Base-by-base conservation (phyloP, 2,329 filamentous ascomycete genomes). In the Colletotrichum eleusines region DNA sequence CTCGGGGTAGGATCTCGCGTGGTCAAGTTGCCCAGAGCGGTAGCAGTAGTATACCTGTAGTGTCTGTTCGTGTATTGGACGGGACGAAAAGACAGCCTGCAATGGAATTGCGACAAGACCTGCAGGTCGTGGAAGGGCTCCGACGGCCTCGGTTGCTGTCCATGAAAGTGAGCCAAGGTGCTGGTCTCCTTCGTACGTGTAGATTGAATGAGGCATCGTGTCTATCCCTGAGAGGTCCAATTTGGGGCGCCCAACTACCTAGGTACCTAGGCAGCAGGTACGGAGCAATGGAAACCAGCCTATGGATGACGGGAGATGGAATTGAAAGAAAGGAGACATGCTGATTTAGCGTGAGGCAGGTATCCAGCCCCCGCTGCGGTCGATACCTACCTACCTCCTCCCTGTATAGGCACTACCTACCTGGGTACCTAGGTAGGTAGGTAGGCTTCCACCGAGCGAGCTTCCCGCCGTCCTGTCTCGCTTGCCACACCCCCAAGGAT, bases 201-300 rank as follows among this genome's bases (percentile, higher is more conserved):
- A 54, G 51, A 31, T 14, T 42, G 48, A 68, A 51, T 54, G 53
- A 54, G 53, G 14, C 16, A 53, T 68, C 65, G 69, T 68, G 65
- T 69, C 46, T 71, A 42, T 69, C 58, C 64, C 64, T 71, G 58
- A 71, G 50, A 71, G 69, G 69, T 58, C 69, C 69, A 71, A 60
- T n/a, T 71, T 26, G 53, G 62, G 50, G 50, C 62, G 26, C 20
- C 20, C 11, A 35, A 31, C 50, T 64, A 46, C n/a, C 8, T 20
- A 44, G 7, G 1, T 46, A 46, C 9, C 5, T 46, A 46, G 2
- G 20, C 1, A 20, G 40, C 6, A n/a, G 42, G 4, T 18, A 44
- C 20, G 20, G 16, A 58, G 40, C n/a, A 48, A 38, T 61, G 46
- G 53, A 18, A 55, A 33, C 3, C 26, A 31, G 42, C 58, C 40